phyloP scores from a whole-genome alignment of 2,329 filamentous ascomycete genomes.

The Sporothrix inflata region DNA sequence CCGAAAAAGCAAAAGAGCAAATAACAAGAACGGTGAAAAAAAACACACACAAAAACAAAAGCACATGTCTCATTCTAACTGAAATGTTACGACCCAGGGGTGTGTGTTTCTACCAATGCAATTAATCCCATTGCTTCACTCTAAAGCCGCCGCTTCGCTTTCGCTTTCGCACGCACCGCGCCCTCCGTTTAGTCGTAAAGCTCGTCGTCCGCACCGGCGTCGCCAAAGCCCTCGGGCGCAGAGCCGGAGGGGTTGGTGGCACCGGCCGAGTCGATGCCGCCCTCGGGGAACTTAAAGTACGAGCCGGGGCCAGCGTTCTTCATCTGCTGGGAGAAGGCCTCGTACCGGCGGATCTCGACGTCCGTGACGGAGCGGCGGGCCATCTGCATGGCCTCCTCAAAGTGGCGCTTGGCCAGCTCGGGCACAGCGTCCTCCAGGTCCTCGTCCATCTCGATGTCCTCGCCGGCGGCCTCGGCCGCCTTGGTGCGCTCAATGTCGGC shows the following conservation, averaged over 20 bases:
- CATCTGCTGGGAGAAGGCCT: slow-evolving; percentile 98
- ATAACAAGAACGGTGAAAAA: not conserved
- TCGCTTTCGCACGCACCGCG: slow-evolving; percentile 56
- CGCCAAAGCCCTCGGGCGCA: slow-evolving; percentile 64
- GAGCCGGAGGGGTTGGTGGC: slow-evolving; percentile 51
- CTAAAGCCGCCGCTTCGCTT: not conserved
- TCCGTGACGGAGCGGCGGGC: slow-evolving; percentile 93
- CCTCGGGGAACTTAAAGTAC: slow-evolving; percentile 95
- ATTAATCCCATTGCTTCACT: slow-evolving; percentile 9
- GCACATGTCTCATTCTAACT: slow-evolving; percentile 15
- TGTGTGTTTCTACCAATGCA: slow-evolving; percentile 16
- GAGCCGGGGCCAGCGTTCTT: slow-evolving; percentile 95
- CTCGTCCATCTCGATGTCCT: slow-evolving; percentile 81
- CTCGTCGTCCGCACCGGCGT: slow-evolving; percentile 91
- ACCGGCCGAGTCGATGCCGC: slow-evolving; percentile 69
- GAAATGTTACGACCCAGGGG: not conserved
- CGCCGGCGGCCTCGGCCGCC: slow-evolving; percentile 82
- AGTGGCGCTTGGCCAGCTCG: slow-evolving; percentile 93
- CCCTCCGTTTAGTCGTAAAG: slow-evolving; percentile 76
- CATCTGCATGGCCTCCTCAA: slow-evolving; percentile 97
- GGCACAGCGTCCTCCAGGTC: slow-evolving; percentile 90
- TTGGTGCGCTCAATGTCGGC: slow-evolving; percentile 87
- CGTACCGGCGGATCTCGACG: slow-evolving; percentile 96
- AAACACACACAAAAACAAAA: not conserved
- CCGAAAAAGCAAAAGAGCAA: not conserved